phyloP scores from a whole-genome alignment of 2,329 filamentous ascomycete species.

The Fusarium palustre region DNA sequence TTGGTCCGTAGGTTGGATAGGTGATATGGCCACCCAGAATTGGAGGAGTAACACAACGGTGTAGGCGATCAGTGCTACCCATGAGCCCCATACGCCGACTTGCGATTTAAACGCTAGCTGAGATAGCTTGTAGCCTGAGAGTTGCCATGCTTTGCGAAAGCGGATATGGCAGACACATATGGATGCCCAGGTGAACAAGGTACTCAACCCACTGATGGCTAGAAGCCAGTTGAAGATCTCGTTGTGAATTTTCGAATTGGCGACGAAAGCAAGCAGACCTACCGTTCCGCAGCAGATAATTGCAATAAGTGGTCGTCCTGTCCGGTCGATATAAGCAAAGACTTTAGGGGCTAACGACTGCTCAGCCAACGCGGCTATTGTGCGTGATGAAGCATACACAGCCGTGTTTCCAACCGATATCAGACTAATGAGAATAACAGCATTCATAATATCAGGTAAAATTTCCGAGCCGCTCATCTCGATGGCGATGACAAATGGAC shows the following conservation, averaged over 20 bases:
- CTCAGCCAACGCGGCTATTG: slow-evolving; percentile 52
- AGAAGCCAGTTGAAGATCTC: slow-evolving; percentile 83
- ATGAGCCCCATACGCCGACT: slow-evolving; percentile 83
- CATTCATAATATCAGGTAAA: slow-evolving; percentile 89
- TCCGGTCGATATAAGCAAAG: slow-evolving; percentile 82
- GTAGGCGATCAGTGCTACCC: slow-evolving; percentile 83
- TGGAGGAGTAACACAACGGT: slow-evolving; percentile 81
- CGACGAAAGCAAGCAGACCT: slow-evolving; percentile 81
- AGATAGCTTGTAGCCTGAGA: slow-evolving; percentile 73
- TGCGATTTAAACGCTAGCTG: slow-evolving; percentile 86
- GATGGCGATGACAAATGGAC: slow-evolving; percentile 94
- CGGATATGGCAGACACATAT: slow-evolving; percentile 91
- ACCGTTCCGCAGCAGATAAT: slow-evolving; percentile 74
- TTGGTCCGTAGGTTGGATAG: slow-evolving; percentile 58
- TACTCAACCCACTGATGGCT: slow-evolving; percentile 77
- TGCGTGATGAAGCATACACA: slow-evolving; percentile 86
- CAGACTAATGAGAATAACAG: slow-evolving; percentile 92
- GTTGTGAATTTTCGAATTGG: slow-evolving; percentile 69
- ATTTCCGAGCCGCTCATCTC: slow-evolving; percentile 82
- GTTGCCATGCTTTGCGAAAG: slow-evolving; percentile 81
- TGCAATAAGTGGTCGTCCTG: slow-evolving; percentile 80
- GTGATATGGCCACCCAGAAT: slow-evolving; percentile 87
- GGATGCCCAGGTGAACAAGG: slow-evolving; percentile 81
- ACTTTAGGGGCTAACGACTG: slow-evolving; percentile 82
- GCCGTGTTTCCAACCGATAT: slow-evolving; percentile 91